phyloP scores from a whole-genome alignment of 1,284 basidiomycete genomes.

The Rhodotorula glutinis region DNA sequence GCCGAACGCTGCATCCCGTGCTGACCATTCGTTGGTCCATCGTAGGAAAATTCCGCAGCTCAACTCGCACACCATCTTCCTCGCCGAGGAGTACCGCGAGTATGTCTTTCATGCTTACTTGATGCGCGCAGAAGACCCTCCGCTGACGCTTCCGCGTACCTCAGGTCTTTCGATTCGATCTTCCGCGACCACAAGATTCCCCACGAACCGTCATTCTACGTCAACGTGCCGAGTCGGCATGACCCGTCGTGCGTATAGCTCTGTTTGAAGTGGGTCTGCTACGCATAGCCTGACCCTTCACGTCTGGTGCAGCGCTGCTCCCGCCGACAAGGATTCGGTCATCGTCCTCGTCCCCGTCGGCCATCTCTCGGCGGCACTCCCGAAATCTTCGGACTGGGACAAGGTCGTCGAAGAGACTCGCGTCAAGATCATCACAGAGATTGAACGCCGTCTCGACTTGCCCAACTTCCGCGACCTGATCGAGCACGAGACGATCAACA shows the following conservation, averaged over 20 bases:
- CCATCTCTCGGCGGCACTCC: constrained; percentile 41
- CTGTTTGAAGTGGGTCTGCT: not conserved
- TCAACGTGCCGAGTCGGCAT: constrained; percentile 54
- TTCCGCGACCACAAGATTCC: constrained; percentile 54
- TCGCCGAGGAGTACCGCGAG: constrained; percentile 44
- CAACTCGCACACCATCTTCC: constrained; percentile 55
- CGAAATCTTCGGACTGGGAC: constrained; percentile 42
- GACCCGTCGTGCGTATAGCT: constrained; percentile 33
- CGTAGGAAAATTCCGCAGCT: constrained; percentile 49
- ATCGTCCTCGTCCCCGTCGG: constrained; percentile 51
- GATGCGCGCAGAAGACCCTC: too few species aligned
- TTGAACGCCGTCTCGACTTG: constrained; percentile 38
- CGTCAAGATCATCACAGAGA: constrained; percentile 39
- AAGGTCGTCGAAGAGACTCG: constrained; percentile 41
- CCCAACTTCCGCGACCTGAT: constrained; percentile 39
- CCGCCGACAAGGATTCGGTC: constrained; percentile 48
- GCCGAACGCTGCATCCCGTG: too few species aligned
- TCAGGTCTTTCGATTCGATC: constrained; percentile 53
- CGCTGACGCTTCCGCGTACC: not conserved
- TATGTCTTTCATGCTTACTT: not conserved
- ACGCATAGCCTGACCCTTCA: not conserved
- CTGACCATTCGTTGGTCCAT: too few species aligned
- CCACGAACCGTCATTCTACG: constrained; percentile 56
- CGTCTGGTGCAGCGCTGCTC: constrained; percentile 45
- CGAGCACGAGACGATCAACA: constrained; percentile 44